Base-by-base conservation (phyloP, 2,329 filamentous ascomycete genomes). In the Aspergillus sp. region DNA sequence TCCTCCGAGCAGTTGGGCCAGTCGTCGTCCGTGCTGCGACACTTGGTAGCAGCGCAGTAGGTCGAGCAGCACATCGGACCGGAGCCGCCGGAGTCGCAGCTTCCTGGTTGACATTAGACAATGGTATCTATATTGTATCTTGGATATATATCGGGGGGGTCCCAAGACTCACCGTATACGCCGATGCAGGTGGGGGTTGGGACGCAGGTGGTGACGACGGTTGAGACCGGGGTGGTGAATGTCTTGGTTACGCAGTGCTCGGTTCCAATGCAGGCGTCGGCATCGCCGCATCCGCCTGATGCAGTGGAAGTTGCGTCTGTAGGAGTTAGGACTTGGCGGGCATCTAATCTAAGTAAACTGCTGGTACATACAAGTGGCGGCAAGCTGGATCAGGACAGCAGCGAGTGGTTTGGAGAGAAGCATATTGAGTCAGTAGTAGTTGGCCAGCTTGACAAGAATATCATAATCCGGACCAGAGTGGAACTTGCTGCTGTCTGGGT, bases 1-100 rank as follows among this genome's bases (percentile, higher is more conserved):
- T 70, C 67, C 56, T 71, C 69, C 5, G 61, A 60, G 20, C 69
- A 71, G 9, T 34, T 44, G 0, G 69, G 67, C 68, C 68, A 70
- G n/a, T 65, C 51, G 3, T 57, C 34, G 52, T 71, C 68, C 1
- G 68, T 71, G 17, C 65, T 58, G 20, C 69, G 63, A 52, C 69
- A 71, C 26, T 66, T 66, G 2, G 55, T 68, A 3, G 67, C 69
- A 4, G 67, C 68, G 18, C 70, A 71, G 41, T 70, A 69, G 9
- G 62, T 64, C 3, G 68, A 71, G 61, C 68, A 72, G 53, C 68
- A 71, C 41, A 54, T 52, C 4, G 54, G 62, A 5, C 55, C 56
- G 39, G 49, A 43, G 3, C 48, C 68, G 36, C 47, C 68, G 30
- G 57, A 68, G 1, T 49, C 48, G 30, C 67, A 68, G n/a, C 57